phyloP scores from a whole-genome alignment of 2,329 filamentous ascomycete species.

The Fusarium lyarnte region DNA sequence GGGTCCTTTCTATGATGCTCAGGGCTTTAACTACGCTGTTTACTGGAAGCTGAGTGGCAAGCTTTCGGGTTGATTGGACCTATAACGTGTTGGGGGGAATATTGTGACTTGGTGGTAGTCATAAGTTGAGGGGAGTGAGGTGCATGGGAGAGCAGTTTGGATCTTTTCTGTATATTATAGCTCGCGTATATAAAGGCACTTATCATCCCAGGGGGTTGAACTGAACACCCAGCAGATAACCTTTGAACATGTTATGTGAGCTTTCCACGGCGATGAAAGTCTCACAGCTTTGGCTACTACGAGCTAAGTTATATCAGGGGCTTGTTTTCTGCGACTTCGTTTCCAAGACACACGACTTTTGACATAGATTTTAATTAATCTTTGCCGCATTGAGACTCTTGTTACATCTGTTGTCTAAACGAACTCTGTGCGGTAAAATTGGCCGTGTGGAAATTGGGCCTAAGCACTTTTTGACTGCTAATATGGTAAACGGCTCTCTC shows the following conservation, averaged over 20 bases:
- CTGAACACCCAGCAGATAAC: neutral
- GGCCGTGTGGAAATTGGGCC: too few relatives aligned
- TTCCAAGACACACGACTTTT: neutral
- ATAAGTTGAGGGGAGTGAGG: neutral
- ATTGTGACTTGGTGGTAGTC: rapidly evolving
- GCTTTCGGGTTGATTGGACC: neutral
- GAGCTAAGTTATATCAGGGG: neutral
- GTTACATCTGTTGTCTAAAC: neutral
- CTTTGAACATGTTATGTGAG: neutral
- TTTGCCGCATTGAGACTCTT: too few relatives aligned
- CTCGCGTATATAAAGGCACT: neutral
- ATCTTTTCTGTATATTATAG: neutral
- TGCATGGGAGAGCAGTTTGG: rapidly evolving
- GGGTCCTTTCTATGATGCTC: conserved; percentile 54
- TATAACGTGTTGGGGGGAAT: rapidly evolving
- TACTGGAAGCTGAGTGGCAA: conserved; percentile 48
- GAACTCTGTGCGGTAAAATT: too few relatives aligned
- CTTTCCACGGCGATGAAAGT: neutral
- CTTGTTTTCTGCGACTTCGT: neutral
- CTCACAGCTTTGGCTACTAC: neutral
- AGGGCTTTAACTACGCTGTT: conserved; percentile 54
- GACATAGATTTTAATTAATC: too few relatives aligned
- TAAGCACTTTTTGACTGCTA: neutral
- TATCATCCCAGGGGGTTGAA: neutral
- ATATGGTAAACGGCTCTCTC: neutral